Evolutionary conservation across 352 stramenopile genomes (phyloP).

Genomic region (Elongisporangium undulatum): DNA sequence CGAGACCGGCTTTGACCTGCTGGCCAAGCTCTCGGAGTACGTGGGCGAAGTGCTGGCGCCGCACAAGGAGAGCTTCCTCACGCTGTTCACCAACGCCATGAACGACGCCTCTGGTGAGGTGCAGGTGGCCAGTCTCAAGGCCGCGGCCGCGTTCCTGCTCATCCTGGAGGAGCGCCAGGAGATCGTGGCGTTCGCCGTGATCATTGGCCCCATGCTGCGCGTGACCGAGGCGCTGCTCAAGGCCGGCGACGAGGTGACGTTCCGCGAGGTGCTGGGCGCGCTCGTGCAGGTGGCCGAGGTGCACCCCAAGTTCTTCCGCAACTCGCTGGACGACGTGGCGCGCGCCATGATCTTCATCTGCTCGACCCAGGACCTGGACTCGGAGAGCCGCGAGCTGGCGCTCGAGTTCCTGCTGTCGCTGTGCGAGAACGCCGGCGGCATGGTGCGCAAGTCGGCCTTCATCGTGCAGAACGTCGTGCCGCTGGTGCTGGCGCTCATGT

Average conservation of each 20-base stretch:
- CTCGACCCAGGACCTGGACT: constrained; percentile 54
- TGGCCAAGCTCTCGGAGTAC: constrained; percentile 75
- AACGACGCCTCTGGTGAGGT: constrained; percentile 61
- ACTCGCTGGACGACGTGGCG: constrained; percentile 57
- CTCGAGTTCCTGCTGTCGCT: constrained; percentile 82
- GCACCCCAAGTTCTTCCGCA: constrained; percentile 82
- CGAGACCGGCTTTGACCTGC: constrained; percentile 73
- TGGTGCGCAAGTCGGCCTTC: constrained; percentile 72
- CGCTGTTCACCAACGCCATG: constrained; percentile 67
- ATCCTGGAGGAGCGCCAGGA: constrained; percentile 71
- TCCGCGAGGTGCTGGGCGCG: constrained; percentile 68
- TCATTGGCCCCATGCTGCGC: constrained; percentile 69
- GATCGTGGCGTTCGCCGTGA: constrained; percentile 57
- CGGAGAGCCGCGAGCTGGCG: constrained; percentile 71
- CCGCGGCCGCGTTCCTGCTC: constrained; percentile 63
- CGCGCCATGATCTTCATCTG: constrained; percentile 81
- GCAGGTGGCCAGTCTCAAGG: constrained; percentile 71
- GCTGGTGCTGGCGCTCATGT: constrained; percentile 75
- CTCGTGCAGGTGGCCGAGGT: constrained; percentile 74
- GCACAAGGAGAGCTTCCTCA: constrained; percentile 79
- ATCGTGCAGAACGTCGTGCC: constrained; percentile 67
- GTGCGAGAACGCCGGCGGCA: constrained; percentile 73
- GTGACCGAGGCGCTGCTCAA: constrained; percentile 70
- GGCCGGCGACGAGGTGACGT: constrained; percentile 49
- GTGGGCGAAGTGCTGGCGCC: constrained; percentile 53